A percentile compares a stretch with the other conserved stretches of the same genome.
Evolutionary conservation across 2,329 filamentous ascomycete genomes (phyloP).

Genomic region (Fusarium sp.): DNA sequence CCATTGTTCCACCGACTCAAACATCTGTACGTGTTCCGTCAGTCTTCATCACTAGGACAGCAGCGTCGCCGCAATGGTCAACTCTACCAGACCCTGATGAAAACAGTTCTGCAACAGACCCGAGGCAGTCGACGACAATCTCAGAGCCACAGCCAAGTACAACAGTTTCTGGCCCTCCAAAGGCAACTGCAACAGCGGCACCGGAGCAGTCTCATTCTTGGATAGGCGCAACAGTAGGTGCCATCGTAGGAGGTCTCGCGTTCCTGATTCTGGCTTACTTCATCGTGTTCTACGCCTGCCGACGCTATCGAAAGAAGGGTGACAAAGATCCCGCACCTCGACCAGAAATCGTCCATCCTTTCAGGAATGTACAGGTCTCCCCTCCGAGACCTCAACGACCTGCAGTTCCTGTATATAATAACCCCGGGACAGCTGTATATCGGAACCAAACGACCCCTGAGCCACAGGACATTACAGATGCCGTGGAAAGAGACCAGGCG

Average conservation of each 20-base stretch:
- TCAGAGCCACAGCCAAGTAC: background rate
- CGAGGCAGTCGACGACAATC: background rate
- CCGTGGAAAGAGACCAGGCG: fast-evolving
- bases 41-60: conserved; percentile 1
- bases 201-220: too few relatives aligned
- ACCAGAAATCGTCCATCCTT: background rate
- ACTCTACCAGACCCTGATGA: conserved; percentile 1
- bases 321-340: background rate
- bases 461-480: background rate
- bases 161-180: background rate
- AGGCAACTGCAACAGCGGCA: background rate
- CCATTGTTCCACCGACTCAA: background rate
- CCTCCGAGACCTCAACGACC: background rate
- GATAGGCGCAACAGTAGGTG: too few relatives aligned
- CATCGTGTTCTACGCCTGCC: background rate
- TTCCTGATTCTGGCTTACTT: background rate
- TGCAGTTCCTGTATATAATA: background rate
- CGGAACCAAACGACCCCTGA: background rate
- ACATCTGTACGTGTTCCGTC: background rate
- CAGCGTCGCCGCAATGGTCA: background rate
- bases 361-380: background rate
- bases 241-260: background rate
- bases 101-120: background rate
- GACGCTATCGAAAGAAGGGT: background rate
- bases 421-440: background rate